Evolutionary conservation across 108 stramenopile species (phyloP).

Genomic region (Pseudonitzschia delicatissima): DNA sequence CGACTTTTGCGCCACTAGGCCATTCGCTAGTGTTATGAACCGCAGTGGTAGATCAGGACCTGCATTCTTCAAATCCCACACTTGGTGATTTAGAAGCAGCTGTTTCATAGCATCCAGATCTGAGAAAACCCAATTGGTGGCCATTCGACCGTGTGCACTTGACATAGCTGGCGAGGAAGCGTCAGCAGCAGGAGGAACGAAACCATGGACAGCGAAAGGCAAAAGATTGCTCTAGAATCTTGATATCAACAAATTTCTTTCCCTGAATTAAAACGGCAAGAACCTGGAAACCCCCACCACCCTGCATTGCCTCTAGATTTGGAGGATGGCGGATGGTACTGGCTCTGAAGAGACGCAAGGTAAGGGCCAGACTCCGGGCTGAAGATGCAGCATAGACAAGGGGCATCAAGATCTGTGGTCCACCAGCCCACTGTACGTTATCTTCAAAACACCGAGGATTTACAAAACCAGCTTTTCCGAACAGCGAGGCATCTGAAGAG

Average conservation of each 20-base stretch:
- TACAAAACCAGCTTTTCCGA: conserved; percentile 66
- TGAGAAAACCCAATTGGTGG: conserved; percentile 76
- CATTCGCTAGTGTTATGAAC: conserved; percentile 69
- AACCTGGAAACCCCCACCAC: conserved; percentile 79
- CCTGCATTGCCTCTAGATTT: conserved; percentile 82
- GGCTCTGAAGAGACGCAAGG: conserved; percentile 67
- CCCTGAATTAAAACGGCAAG: conserved; percentile 74
- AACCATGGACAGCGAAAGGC: conserved; percentile 84
- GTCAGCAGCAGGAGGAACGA: conserved; percentile 52
- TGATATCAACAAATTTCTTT: conserved; percentile 70
- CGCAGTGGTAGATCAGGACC: conserved; percentile 76
- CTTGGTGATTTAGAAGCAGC: conserved; percentile 85
- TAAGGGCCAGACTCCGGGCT: conserved; percentile 56
- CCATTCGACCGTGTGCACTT: conserved; percentile 29
- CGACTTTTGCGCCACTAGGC: conserved; percentile 73
- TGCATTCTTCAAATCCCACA: conserved; percentile 76
- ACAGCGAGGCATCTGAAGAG: conserved; percentile 73
- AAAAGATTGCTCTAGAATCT: conserved; percentile 81
- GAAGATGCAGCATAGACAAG: conserved; percentile 70
- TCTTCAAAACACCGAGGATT: conserved; percentile 81
- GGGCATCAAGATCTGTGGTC: conserved; percentile 74
- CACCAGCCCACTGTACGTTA: conserved; percentile 87
- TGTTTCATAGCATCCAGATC: conserved; percentile 92
- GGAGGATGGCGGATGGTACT: conserved; percentile 73
- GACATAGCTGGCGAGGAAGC: conserved; percentile 29